phyloP scores from a whole-genome alignment of 495 filamentous ascomycete species.

The Hamigera avellanea region DNA sequence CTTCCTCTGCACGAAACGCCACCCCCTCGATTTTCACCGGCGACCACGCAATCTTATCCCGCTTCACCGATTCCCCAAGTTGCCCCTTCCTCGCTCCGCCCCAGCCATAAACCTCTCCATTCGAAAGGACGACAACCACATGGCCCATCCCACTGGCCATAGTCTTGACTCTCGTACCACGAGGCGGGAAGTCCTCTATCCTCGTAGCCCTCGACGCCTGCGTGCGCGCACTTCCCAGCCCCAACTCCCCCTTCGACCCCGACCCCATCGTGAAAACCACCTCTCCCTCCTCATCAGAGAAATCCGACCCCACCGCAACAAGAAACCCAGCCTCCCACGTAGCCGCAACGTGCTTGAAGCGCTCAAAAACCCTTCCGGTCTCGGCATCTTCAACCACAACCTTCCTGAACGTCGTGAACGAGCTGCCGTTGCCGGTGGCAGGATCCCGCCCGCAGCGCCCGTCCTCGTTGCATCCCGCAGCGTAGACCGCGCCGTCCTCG shows the following conservation, averaged over 20 bases:
- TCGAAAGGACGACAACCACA: constrained; percentile 56
- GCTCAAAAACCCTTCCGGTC: constrained; percentile 4
- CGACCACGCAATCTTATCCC: constrained; percentile 31
- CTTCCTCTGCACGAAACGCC: constrained; percentile 40
- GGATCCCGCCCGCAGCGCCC: constrained; percentile 26
- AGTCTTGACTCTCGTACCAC: constrained; percentile 34
- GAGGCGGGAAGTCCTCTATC: constrained; percentile 52
- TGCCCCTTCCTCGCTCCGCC: constrained; percentile 78
- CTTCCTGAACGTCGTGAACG: constrained; percentile 10
- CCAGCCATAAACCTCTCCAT: constrained; percentile 80
- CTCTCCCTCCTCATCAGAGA: constrained; percentile 5
- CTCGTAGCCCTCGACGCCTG: constrained; percentile 8
- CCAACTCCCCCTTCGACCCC: constrained; percentile 61
- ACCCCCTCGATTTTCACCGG: constrained; percentile 48
- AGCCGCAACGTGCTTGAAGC: constrained; percentile 41
- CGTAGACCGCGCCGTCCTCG: constrained; percentile 43
- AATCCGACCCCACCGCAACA: constrained; percentile 22
- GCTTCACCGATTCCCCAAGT: constrained; percentile 41
- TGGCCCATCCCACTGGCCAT: constrained; percentile 69
- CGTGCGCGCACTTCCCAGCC: constrained; percentile 34
- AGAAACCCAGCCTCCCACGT: constrained; percentile 67
- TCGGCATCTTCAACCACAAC: constrained; percentile 10
- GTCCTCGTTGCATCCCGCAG: constrained; percentile 46
- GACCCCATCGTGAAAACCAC: constrained; percentile 51
- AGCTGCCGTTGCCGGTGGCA: too few species aligned